Evolutionary conservation across 2,329 filamentous ascomycete species (phyloP).

Genomic region (Westerdykella aurantiaca): DNA sequence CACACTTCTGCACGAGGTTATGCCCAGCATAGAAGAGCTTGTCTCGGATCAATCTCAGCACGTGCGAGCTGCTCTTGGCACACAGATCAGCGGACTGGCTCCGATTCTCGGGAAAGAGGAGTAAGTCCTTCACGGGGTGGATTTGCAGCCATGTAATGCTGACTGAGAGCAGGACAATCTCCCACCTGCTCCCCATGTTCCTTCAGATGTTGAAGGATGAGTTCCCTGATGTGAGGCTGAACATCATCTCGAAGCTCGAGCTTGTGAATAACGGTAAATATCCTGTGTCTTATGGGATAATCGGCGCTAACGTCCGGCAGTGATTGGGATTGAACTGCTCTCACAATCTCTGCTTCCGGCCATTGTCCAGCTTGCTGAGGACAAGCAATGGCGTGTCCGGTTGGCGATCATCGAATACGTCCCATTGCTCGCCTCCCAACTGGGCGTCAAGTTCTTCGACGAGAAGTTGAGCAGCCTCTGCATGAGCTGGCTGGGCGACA

Average conservation of each 20-base stretch:
- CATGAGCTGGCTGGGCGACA: constrained; percentile 98
- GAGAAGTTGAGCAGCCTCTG: constrained; percentile 92
- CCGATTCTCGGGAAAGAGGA: constrained; percentile 98
- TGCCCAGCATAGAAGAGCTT: constrained; percentile 92
- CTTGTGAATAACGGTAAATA: constrained; percentile 82
- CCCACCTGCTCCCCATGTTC: constrained; percentile 97
- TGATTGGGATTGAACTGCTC: constrained; percentile 95
- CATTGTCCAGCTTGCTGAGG: constrained; percentile 94
- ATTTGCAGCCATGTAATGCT: constrained; percentile 20
- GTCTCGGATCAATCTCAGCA: constrained; percentile 96
- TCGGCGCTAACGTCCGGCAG: constrained; percentile 41
- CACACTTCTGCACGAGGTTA: constrained; percentile 88
- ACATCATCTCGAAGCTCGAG: constrained; percentile 99
- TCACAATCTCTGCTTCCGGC: constrained; percentile 95
- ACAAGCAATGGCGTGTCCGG: constrained; percentile 98
- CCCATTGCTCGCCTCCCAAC: constrained; percentile 86
- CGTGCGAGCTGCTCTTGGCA: constrained; percentile 89
- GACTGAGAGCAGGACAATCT: constrained; percentile 65
- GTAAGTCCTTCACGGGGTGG: constrained; percentile 48
- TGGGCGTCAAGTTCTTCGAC: constrained; percentile 96
- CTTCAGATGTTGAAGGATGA: constrained; percentile 99
- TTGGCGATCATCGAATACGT: constrained; percentile 99
- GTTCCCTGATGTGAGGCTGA: constrained; percentile 93
- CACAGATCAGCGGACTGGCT: constrained; percentile 92
- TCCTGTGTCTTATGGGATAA: constrained; percentile 14